Evolutionary conservation across 345 rosid genomes (phyloP), one percentile per base, ranked within the genome.

Genomic region (Crucihimalaya himalaica): DNA sequence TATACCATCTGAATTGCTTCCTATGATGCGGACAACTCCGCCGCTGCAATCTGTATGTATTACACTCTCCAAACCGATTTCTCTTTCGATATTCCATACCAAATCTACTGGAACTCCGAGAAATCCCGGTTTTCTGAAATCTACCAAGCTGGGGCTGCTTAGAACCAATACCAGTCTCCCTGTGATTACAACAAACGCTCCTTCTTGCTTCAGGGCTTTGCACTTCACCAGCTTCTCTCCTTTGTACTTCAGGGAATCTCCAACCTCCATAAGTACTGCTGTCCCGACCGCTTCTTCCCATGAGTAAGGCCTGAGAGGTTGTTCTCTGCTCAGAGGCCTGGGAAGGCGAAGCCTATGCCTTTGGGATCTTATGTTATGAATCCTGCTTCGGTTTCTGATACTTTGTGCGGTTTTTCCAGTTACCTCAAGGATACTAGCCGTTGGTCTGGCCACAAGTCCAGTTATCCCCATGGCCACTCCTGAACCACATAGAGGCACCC

Each of bases 371-470:
- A 75, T 63, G 75, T 82, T 88, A 80, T 88, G 80, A 54, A 85
- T 74, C 71, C 71, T 83, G 79, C 97, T 94, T 80, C 88, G 78
- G 79, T 87, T 94, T 83, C 97, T 85, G 72, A 94, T 88, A 84
- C 98, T 89, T 68, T 89, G 90, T 28, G 98, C 96, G 21, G 97
- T 94, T 88, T 83, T 89, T 29, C 96, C 98, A 10, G 97, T 88
- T 21, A 88, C 95, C 82, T 94, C 95, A 55, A 89, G 98, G 68
- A 94, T 88, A 79, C 96, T 94, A 73, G 98, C 98, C 54, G 97
- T 86, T 18, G 98, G 98, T 74, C 88, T 85, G 68, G 96, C 97
- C 82, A 94, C 97, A 31, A 94, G 86, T 80, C 98, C 93, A n/a
- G 98, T 86, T 9, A 94, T 83, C 72, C 98, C 98, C 54, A 87